Base-by-base conservation (phyloP, 2,329 filamentous ascomycete genomes). In the Rhinocladiella similis region DNA sequence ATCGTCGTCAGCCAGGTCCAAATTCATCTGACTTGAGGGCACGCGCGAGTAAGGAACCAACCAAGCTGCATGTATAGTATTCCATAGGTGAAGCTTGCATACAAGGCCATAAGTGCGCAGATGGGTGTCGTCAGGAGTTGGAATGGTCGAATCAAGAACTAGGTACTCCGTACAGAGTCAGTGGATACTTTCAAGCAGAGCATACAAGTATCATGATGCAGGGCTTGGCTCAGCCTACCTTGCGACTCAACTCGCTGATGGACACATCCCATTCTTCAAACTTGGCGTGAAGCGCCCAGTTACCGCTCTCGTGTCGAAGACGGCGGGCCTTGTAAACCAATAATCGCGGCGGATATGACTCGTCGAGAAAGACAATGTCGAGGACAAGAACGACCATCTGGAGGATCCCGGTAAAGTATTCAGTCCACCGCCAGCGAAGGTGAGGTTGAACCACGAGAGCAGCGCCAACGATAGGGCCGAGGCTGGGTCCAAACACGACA, bases 201-300 rank as follows among this genome's bases (percentile, higher is more conserved):
- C 82, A 83, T n/a, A n/a, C n/a, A n/a, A n/a, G n/a, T 3, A 90
- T 65, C 0, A 89, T 86, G 25, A 86, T 86, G 2, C 85, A 85
- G 0, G 84, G 88, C 62, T 87, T 88, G 0, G 85, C n/a, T 89
- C 0, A 90, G 80, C 52, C 50, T 35, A 59, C 57, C 57, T 77
- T 77, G 60, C 74, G 75, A 47, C 80, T 69, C 2, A 75, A 69
- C n/a, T 74, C 67, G 20, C 54, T 54, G 3, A 74, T 51, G 51
- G 73, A 75, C 53, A 75, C 76, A 60, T 73, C 33, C 75, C 69
- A 46, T 65, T 67, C 50, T 74, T 71, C 29, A 70, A 65, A 63
- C 70, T 74, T 63, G 69, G 79, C 52, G 62, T 63, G 65, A 77
- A 78, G 2, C 76, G 74, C 63, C 62, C 62, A 65, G 42, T 80